A percentile compares a stretch with the other conserved stretches of the same genome.
phyloP scores from a whole-genome alignment of 73 alveolate species.

The Paramecium primaurelia region DNA sequence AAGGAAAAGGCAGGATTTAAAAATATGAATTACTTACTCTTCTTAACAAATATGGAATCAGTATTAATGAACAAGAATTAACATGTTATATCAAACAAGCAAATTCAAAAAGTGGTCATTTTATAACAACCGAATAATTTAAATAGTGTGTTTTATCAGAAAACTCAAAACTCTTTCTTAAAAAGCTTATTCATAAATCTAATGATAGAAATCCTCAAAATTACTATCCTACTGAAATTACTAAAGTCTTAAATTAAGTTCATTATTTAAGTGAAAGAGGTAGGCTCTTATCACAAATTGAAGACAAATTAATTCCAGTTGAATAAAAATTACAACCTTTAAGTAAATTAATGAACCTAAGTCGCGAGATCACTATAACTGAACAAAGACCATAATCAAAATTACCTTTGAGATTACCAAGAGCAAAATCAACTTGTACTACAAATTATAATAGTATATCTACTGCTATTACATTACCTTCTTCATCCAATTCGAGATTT shows the following conservation, averaged over 20 bases:
- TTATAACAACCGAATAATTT: background rate
- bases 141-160: background rate
- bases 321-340: background rate
- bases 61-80: background rate
- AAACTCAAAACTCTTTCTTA: background rate
- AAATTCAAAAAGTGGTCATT: background rate
- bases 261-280: background rate
- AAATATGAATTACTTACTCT: background rate
- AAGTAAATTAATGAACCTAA: background rate
- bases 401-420: background rate
- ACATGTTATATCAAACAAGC: background rate
- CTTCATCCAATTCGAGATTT: background rate
- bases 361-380: background rate
- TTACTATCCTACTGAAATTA: background rate
- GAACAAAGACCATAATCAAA: background rate
- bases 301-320: background rate
- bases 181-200: background rate
- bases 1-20: background rate
- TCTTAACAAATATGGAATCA: background rate
- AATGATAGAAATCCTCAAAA: constrained; percentile 21
- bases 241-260: background rate
- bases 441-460: background rate
- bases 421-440: background rate
- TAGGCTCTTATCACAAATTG: background rate
- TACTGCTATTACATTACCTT: background rate